Conservation (phyloP, 2,329 filamentous ascomycete species). For the Ophiognomonia clavigignenti-juglandacearum region DNA sequence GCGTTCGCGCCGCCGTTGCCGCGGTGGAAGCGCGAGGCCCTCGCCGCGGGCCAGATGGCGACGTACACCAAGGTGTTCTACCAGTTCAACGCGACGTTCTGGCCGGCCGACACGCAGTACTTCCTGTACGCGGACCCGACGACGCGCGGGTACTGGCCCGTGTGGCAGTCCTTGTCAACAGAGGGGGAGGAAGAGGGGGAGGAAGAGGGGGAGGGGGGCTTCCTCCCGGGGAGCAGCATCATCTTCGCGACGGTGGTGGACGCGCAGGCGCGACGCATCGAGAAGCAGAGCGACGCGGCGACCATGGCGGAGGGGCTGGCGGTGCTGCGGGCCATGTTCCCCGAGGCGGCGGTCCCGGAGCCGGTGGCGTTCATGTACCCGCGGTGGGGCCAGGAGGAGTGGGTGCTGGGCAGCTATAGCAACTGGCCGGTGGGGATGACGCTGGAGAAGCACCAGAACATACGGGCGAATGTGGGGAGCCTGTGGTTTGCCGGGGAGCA, state of each 20-base stretch:
- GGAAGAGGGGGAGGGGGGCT: no score
- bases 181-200: no score
- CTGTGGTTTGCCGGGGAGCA: conserved; percentile 64
- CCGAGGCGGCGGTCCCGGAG: conserved; percentile 49
- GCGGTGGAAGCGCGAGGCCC: conserved; percentile 58
- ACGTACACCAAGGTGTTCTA: conserved; percentile 72
- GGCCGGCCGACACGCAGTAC: conserved; percentile 42
- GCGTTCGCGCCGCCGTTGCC: conserved; percentile 55
- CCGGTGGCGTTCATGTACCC: conserved; percentile 58
- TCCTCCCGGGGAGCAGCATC: conserved; percentile 57
- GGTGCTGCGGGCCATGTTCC: conserved; percentile 59
- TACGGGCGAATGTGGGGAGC: conserved; percentile 57
- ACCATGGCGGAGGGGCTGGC: conserved; percentile 53
- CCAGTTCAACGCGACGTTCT: conserved; percentile 64
- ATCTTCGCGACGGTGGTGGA: conserved; percentile 60
- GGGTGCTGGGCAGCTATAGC: conserved; percentile 57
- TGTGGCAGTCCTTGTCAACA: conserved; percentile 59
- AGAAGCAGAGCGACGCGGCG: conserved; percentile 53
- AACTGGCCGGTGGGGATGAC: conserved; percentile 63
- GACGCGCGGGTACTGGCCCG: conserved; percentile 41
- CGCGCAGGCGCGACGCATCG: conserved; percentile 51
- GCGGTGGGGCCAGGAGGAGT: conserved; percentile 44
- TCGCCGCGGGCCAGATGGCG: conserved; percentile 62
- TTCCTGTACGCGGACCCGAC: conserved; percentile 40
- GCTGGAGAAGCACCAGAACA: conserved; percentile 61